These are phyloP conservation scores for Castanea sativa DNA, from an alignment of 306 rosid genomes.

Conservation along the genomic window DNA sequence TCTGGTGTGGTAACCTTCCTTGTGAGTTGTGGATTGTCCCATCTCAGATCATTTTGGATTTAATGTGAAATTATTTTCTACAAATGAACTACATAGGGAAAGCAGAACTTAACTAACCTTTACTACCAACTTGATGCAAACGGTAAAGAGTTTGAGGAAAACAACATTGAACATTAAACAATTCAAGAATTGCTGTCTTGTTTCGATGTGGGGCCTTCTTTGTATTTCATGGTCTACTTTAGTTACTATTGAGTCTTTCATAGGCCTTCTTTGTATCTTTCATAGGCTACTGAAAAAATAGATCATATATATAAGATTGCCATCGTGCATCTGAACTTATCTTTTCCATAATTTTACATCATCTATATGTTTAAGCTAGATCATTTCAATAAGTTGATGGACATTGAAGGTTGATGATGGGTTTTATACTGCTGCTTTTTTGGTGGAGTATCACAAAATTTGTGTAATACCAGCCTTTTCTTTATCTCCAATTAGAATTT, in stretches of 20 bases:
- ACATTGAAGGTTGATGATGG: not conserved
- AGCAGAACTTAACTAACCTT: not conserved
- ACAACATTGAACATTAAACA: too few relatives aligned
- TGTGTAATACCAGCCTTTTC: not conserved
- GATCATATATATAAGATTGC: too few relatives aligned
- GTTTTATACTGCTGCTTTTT: not conserved
- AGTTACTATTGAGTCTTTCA: too few relatives aligned
- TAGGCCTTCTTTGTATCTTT: too few relatives aligned
- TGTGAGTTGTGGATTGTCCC: not conserved
- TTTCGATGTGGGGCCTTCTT: too few relatives aligned
- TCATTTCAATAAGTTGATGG: not conserved
- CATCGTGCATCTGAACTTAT: not conserved
- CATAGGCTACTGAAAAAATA: too few relatives aligned
- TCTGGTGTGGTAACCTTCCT: not conserved
- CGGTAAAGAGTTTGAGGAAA: too few relatives aligned
- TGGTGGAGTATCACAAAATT: not conserved
- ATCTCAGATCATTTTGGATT: not conserved
- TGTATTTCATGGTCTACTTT: too few relatives aligned
- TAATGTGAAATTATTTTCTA: not conserved
- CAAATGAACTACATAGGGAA: not conserved
- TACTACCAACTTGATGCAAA: not conserved
- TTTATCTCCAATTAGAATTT: not conserved
- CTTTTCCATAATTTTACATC: not conserved
- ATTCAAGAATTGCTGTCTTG: too few relatives aligned
- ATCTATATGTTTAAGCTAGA: not conserved